phyloP scores from a whole-genome alignment of 2,329 filamentous ascomycete species.

The Alternaria solani region DNA sequence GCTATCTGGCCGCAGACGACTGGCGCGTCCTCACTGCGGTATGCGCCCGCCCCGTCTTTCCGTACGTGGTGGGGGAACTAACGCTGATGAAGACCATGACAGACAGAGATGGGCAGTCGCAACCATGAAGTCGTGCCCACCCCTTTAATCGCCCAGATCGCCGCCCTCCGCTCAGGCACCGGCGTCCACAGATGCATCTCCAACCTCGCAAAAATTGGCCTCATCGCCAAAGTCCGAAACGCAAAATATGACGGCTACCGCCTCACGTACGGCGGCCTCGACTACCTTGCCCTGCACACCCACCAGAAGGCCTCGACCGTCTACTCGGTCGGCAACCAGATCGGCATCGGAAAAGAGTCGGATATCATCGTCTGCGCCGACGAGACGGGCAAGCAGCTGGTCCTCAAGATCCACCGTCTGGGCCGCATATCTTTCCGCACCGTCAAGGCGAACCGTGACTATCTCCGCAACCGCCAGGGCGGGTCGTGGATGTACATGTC shows the following conservation, averaged over 20 bases:
- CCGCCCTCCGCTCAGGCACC: slow-evolving; percentile 74
- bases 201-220: slow-evolving; percentile 85
- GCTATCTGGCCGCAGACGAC: slow-evolving; percentile 90
- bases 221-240: slow-evolving; percentile 94
- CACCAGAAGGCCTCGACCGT: slow-evolving; percentile 81
- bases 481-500: slow-evolving; percentile 99
- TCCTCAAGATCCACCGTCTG: slow-evolving; percentile 95
- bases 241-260: slow-evolving; percentile 98
- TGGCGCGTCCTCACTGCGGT: slow-evolving; percentile 95
- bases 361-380: slow-evolving; percentile 95
- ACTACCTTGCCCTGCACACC: slow-evolving; percentile 95
- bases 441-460: slow-evolving; percentile 95
- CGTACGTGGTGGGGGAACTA: slow-evolving; percentile 45
- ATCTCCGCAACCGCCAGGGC: slow-evolving; percentile 80
- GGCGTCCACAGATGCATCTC: slow-evolving; percentile 90
- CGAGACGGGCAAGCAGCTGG: slow-evolving; percentile 75
- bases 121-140: slow-evolving; percentile 98
- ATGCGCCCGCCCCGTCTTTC: slow-evolving; percentile 42
- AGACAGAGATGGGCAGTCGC: slow-evolving; percentile 93
- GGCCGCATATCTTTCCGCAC: slow-evolving; percentile 96
- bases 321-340: slow-evolving; percentile 92
- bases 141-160: slow-evolving; percentile 81
- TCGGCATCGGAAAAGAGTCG: slow-evolving; percentile 96
- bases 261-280: slow-evolving; percentile 93
- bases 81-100: slow-evolving; percentile 43